Percentiles rank a stretch among this genome's conserved stretches.
Evolutionary conservation across 441 rosid species (phyloP).

Genomic region (Pelargonium hybrid): DNA sequence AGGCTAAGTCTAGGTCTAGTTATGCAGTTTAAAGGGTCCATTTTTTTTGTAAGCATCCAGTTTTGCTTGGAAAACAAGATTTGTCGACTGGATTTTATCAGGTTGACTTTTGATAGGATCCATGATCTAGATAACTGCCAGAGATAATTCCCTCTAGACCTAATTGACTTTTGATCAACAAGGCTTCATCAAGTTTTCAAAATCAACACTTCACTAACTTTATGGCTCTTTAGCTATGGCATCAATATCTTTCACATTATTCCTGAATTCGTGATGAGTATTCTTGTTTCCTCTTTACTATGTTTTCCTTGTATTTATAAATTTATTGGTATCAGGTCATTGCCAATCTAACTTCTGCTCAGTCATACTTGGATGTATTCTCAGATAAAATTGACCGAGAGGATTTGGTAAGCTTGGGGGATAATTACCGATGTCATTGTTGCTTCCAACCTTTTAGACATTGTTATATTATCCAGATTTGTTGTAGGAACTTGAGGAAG

Average conservation of each 20-base stretch:
- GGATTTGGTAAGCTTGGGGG: slow-evolving; percentile 37
- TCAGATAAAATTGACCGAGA: slow-evolving; percentile 40
- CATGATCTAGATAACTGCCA: neutral
- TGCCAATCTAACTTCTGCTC: slow-evolving; percentile 53
- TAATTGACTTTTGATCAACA: neutral
- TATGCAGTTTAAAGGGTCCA: neutral
- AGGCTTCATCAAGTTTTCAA: neutral
- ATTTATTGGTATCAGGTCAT: slow-evolving; percentile 39
- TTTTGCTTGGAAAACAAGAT: neutral
- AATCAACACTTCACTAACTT: neutral
- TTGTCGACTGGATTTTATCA: neutral
- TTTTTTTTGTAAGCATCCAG: neutral
- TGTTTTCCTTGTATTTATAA: slow-evolving; percentile 1
- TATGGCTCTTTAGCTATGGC: neutral
- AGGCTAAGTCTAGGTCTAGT: neutral
- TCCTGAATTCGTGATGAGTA: neutral
- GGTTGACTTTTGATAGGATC: neutral
- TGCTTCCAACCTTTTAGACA: slow-evolving; percentile 9
- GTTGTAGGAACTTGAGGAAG: slow-evolving; percentile 61
- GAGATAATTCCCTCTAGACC: neutral
- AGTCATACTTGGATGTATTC: slow-evolving; percentile 56
- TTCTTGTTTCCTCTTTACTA: slow-evolving; percentile 5
- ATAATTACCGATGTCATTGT: slow-evolving; percentile 9
- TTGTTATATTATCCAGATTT: slow-evolving; percentile 14
- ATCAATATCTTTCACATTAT: neutral